Base-by-base conservation (phyloP, 2,329 filamentous ascomycete genomes). In the Pseudopithomyces chartarum region DNA sequence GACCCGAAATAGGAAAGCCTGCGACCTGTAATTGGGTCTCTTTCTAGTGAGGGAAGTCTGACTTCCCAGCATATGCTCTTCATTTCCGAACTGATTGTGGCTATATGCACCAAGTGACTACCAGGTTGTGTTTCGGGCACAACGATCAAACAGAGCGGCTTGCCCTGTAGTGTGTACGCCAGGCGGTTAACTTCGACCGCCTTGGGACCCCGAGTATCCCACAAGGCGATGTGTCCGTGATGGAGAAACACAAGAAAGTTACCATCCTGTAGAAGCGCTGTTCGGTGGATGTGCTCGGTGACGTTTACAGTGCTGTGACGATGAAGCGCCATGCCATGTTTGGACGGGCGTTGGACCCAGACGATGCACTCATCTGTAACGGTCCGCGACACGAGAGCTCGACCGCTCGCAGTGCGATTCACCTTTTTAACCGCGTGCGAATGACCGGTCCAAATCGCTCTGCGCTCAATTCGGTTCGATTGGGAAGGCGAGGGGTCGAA, bases 11-110 rank as follows among this genome's bases (percentile, higher is more conserved):
- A 63, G 2, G 71, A 73, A 7, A 65, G 57, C 26, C 68, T 71
- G 42, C 68, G 68, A 19, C 68, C 67, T 10, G 67, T 70, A 1
- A 62, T 52, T 6, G 67, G 63, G 48, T 75, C 67, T 20, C 57
- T 61, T 26, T 69, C 63, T 23, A 71, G 68, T 38, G 76, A 71
- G 0, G 90, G 89, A 15, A 92, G 76, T 17, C 79, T 79, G 19
- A 95, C 76, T 73, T 95, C 87, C 92, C 92, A 97, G 0, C 92
- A 90, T 44, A 95, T 81, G 0, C 92, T 92, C 53, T 86, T 84
- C 78, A 91, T 88, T 56, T 90, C 86, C 1, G 91, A 91, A 13
- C 87, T 91, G 43, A 97, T 85, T 0, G 90, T 92, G n/a, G 90
- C 91, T 56, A 97, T 83, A 70, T 96, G 90, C 8, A 79, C 73